These are phyloP conservation scores for Hemileccinum impolitum DNA, from an alignment of 768 basidiomycete species.

Conservation along the genomic window DNA sequence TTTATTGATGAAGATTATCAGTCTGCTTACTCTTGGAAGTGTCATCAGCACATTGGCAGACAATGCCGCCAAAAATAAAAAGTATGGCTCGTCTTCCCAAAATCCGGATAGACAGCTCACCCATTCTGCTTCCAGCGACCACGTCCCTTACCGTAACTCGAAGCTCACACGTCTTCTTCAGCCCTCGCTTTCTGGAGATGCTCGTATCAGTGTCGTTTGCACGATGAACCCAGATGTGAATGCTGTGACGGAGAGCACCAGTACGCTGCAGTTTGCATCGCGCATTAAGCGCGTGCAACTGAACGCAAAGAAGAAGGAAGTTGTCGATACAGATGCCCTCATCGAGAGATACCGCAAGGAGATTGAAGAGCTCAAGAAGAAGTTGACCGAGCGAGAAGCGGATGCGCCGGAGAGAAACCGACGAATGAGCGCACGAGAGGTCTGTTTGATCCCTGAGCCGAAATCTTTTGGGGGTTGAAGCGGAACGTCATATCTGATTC, in stretches of 20 bases:
- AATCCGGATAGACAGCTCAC: not conserved
- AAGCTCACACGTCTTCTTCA: slow-evolving; percentile 94
- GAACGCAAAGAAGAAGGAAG: slow-evolving; percentile 88
- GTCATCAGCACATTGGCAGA: slow-evolving; percentile 93
- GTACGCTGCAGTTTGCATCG: slow-evolving; percentile 88
- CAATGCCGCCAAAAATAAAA: slow-evolving; percentile 74
- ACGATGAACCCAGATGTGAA: slow-evolving; percentile 84
- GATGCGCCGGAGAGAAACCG: slow-evolving; percentile 49
- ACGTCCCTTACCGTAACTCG: slow-evolving; percentile 93
- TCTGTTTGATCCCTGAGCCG: slow-evolving; percentile 17
- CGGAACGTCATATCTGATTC: not conserved
- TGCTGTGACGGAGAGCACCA: slow-evolving; percentile 81
- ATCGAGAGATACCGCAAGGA: slow-evolving; percentile 94
- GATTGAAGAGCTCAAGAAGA: slow-evolving; percentile 82
- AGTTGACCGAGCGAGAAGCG: slow-evolving; percentile 67
- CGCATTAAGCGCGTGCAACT: slow-evolving; percentile 88
- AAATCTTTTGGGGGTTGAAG: not conserved
- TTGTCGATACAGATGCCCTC: slow-evolving; percentile 89
- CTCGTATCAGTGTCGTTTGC: slow-evolving; percentile 93
- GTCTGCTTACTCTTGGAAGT: slow-evolving; percentile 86
- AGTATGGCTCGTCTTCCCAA: slow-evolving; percentile 33
- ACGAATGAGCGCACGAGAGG: slow-evolving; percentile 46
- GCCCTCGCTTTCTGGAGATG: slow-evolving; percentile 92
- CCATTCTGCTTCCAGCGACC: slow-evolving; percentile 48
- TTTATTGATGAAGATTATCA: slow-evolving; percentile 25